Conservation (phyloP, 208 protist genomes). For the Acanthamoeba royreba region DNA sequence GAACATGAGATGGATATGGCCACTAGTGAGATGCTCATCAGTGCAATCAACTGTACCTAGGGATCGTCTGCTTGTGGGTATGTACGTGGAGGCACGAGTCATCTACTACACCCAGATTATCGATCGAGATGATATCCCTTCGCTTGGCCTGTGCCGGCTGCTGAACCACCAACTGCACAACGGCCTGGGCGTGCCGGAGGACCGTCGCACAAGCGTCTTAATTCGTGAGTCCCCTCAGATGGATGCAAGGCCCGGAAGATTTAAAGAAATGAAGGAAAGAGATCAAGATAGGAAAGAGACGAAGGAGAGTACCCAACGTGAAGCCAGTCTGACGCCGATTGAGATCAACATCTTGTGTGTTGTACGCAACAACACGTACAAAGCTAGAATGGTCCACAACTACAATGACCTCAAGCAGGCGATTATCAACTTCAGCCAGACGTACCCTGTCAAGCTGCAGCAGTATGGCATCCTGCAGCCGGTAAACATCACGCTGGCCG, state of each 20-base stretch:
- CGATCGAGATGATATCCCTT: neutral
- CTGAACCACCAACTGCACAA: neutral
- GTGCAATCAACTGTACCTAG: neutral
- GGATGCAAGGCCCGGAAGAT: too few species aligned
- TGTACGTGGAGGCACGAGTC: neutral
- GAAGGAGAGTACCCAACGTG: too few species aligned
- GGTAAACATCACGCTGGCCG: too few species aligned
- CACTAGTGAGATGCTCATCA: too few species aligned
- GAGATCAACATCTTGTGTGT: neutral
- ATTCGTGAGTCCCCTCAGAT: too few species aligned
- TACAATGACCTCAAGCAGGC: neutral
- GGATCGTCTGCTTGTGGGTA: neutral
- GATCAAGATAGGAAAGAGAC: neutral
- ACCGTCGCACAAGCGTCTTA: neutral
- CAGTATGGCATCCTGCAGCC: too few species aligned
- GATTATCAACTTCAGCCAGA: neutral
- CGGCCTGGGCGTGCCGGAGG: neutral
- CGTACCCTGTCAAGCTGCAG: too few species aligned
- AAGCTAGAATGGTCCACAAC: neutral
- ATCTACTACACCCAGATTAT: neutral
- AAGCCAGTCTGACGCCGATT: neutral
- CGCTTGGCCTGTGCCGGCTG: neutral
- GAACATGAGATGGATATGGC: neutral
- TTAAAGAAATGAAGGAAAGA: neutral
- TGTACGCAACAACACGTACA: neutral